Percentiles rank a stretch among this genome's conserved stretches.
These are phyloP conservation scores for Aaosphaeria arxii DNA, from an alignment of 2,329 filamentous ascomycete species.

Conservation along the genomic window DNA sequence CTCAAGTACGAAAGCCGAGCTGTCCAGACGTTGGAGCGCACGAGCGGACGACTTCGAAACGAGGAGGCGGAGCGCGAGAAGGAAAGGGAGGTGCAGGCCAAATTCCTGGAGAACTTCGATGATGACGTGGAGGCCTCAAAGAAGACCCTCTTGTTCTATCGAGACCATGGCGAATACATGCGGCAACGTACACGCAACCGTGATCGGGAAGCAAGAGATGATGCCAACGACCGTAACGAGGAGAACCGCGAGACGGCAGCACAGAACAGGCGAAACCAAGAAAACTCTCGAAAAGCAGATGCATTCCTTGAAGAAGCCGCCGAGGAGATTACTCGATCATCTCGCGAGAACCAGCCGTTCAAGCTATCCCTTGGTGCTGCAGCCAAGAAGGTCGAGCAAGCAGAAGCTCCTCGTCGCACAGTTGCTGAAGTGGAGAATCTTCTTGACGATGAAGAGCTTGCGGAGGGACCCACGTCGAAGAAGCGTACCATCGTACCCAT, in stretches of 20 bases:
- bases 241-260: conserved; percentile 74
- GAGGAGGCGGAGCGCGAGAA: conserved; percentile 66
- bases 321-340: conserved; percentile 17
- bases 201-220: conserved; percentile 69
- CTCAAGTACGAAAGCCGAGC: conserved; percentile 81
- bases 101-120: conserved; percentile 77
- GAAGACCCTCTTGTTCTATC: conserved; percentile 79
- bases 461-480: conserved; percentile 62
- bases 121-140: conserved; percentile 78
- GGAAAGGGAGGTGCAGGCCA: conserved; percentile 64
- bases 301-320: conserved; percentile 72
- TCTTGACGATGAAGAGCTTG: conserved; percentile 82
- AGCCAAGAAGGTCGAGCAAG: conserved; percentile 67
- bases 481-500: conserved; percentile 65
- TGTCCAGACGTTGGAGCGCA: conserved; percentile 80
- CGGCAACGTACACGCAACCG: conserved; percentile 74
- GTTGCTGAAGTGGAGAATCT: conserved; percentile 92
- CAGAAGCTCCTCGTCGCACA: conserved; percentile 64
- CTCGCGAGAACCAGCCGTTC: conserved; percentile 65
- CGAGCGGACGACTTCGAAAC: conserved; percentile 74
- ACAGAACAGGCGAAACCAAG: conserved; percentile 73
- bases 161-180: conserved; percentile 80
- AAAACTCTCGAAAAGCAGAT: conserved; percentile 77
- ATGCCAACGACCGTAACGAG: conserved; percentile 76
- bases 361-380: conserved; percentile 88